Base-by-base conservation (phyloP, 495 filamentous ascomycete species). In the Penicillium manginii region DNA sequence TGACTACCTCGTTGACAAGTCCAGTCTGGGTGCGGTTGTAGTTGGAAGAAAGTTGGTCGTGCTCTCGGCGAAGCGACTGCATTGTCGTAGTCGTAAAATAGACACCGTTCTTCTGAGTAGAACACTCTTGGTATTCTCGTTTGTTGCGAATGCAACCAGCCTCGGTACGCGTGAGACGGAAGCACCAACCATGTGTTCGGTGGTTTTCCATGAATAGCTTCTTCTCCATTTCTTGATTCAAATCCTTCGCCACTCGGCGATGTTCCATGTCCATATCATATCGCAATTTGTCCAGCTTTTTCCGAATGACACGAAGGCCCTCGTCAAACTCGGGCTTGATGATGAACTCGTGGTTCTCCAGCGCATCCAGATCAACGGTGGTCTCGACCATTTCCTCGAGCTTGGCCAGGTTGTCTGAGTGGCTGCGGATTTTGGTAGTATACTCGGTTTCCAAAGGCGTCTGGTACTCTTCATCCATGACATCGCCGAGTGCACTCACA, bases 321-420 rank as follows among this genome's bases (percentile, higher is more conserved):
- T 98, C 94, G 62, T 97, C 96, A 58, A 97, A 99, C 66, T 98
- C 96, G 2, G 94, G 92, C 74, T 98, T 99, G 80, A 99, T 98
- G 65, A 96, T 92, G 72, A 93, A 99, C 73, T 99, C 94, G 68
- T 99, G 94, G 67, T 94, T 93, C 58, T 98, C 93, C 40, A 98
- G 82, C 7, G 94, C 94, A 52, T 96, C 91, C 1, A 99, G 86
- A 65, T 99, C 94, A 51, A 99, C 93, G 0, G 94, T 98, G 2
- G 94, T 97, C 74, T 99, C 94, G 12, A 99, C 96, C 91, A 99
- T 96, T 67, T 99, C 94, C 62, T 94, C 91, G 32, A 99, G 78
- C 72, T 91, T 96, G 22, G 82, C 85, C 45, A 98, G 77, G 69
- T 87, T 91, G 63, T 93, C 87, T 7, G 88, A 90, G 59, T 90